Conservation (phyloP, 2,329 filamentous ascomycete genomes). For the Phialemonium atrogriseum region DNA sequence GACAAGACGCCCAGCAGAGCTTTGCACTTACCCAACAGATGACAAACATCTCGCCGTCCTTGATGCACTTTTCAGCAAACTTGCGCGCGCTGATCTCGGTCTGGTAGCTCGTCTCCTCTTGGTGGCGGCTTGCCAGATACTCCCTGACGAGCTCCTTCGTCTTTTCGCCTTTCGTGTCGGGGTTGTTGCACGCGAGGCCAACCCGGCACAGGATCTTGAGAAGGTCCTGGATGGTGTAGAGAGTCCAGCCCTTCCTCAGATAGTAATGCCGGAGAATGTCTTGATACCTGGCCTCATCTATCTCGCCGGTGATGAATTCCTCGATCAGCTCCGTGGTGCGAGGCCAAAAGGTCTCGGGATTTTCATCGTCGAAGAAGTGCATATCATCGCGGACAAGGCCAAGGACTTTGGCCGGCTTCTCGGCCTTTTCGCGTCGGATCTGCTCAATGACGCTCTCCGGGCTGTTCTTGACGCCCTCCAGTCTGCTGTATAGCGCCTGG, state of each 20-base stretch:
- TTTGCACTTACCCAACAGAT: constrained; percentile 72
- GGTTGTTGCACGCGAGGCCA: constrained; percentile 73
- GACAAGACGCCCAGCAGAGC: neutral
- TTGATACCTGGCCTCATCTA: constrained; percentile 78
- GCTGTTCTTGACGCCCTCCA: constrained; percentile 75
- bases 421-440: constrained; percentile 62
- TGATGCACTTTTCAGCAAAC: constrained; percentile 85
- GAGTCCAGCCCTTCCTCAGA: constrained; percentile 79
- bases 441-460: constrained; percentile 65
- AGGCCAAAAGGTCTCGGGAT: constrained; percentile 67
- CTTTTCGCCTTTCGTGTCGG: constrained; percentile 78
- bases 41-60: constrained; percentile 86
- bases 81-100: constrained; percentile 86
- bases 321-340: constrained; percentile 82
- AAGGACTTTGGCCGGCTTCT: constrained; percentile 76
- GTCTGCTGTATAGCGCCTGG: constrained; percentile 77
- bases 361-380: constrained; percentile 66
- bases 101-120: constrained; percentile 80
- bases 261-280: constrained; percentile 90
- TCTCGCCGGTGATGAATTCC: constrained; percentile 72
- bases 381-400: constrained; percentile 72
- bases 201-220: constrained; percentile 74
- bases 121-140: constrained; percentile 73
- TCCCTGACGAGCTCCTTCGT: constrained; percentile 83
- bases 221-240: constrained; percentile 89